Evolutionary conservation across 768 basidiomycete species (phyloP).

Genomic region (Mycena galopus): DNA sequence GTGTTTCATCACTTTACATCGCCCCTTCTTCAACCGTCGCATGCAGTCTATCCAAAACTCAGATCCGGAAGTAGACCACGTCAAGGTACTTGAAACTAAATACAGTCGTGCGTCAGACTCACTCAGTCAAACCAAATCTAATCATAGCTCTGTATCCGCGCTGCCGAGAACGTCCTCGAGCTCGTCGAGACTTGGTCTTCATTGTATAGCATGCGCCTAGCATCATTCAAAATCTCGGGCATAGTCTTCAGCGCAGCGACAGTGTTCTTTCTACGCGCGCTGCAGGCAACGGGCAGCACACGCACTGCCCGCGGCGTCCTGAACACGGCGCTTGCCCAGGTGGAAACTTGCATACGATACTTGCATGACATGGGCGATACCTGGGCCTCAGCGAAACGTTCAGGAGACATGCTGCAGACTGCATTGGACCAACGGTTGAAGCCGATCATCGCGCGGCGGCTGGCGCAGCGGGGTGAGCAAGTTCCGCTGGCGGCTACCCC

Average conservation of each 20-base stretch:
- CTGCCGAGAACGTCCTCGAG: constrained; percentile 42
- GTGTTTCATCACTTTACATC: constrained; percentile 53
- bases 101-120: no score
- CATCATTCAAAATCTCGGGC: constrained; percentile 51
- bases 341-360: constrained; percentile 25
- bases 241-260: constrained; percentile 56
- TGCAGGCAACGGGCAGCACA: constrained; percentile 42
- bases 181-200: constrained; percentile 49
- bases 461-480: constrained; percentile 5
- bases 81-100: constrained; percentile 24
- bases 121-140: neutral
- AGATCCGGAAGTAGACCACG: constrained; percentile 32
- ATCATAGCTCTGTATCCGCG: constrained; percentile 48
- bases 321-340: constrained; percentile 27
- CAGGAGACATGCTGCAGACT: constrained; percentile 15
- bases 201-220: constrained; percentile 52
- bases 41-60: neutral
- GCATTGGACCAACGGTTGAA: constrained; percentile 8
- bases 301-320: constrained; percentile 30
- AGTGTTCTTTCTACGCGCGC: constrained; percentile 51
- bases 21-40: constrained; percentile 43
- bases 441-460: constrained; percentile 25
- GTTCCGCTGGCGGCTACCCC: neutral
- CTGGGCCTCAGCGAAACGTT: constrained; percentile 19
- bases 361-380: constrained; percentile 19